Evolutionary conservation across 345 rosid genomes (phyloP).

Genomic region (Carallia pectinifolia): DNA sequence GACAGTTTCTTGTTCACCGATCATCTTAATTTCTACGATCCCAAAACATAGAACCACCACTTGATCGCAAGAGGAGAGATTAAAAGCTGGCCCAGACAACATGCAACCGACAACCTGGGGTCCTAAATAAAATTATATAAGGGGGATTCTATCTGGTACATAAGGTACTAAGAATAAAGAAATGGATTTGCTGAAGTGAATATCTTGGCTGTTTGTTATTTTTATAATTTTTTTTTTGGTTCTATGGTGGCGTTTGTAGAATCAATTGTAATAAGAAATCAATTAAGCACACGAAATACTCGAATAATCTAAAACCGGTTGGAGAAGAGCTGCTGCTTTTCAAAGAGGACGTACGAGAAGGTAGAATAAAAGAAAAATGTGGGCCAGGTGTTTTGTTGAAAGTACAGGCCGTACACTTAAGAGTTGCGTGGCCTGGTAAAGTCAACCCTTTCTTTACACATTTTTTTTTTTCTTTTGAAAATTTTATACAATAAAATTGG

Average conservation of each 20-base stretch:
- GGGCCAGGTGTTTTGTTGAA: neutral
- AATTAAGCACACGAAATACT: neutral
- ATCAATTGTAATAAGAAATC: too few relatives aligned
- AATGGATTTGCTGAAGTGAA: too few relatives aligned
- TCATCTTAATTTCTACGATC: slow-evolving; percentile 16
- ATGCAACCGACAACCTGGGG: neutral
- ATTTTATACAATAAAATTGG: too few relatives aligned
- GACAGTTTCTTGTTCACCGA: slow-evolving; percentile 27
- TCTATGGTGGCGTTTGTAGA: too few relatives aligned
- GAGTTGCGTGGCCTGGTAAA: slow-evolving; percentile 26
- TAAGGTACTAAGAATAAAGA: too few relatives aligned
- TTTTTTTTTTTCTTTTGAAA: neutral
- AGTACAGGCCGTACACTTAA: slow-evolving; percentile 28
- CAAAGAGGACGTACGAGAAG: slow-evolving; percentile 3
- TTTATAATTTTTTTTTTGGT: too few relatives aligned
- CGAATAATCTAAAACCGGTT: neutral
- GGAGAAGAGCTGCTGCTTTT: neutral
- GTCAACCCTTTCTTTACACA: slow-evolving; percentile 10
- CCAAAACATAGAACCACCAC: neutral
- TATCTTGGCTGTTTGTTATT: too few relatives aligned
- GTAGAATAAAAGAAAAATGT: neutral
- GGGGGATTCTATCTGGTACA: too few relatives aligned
- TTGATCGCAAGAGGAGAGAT: neutral
- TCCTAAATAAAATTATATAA: too few relatives aligned
- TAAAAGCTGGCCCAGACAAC: neutral